A percentile compares a stretch with the other conserved stretches of the same genome.
Evolutionary conservation across 257 asterid genomes (phyloP).

Genomic region (Lantana camara): DNA sequence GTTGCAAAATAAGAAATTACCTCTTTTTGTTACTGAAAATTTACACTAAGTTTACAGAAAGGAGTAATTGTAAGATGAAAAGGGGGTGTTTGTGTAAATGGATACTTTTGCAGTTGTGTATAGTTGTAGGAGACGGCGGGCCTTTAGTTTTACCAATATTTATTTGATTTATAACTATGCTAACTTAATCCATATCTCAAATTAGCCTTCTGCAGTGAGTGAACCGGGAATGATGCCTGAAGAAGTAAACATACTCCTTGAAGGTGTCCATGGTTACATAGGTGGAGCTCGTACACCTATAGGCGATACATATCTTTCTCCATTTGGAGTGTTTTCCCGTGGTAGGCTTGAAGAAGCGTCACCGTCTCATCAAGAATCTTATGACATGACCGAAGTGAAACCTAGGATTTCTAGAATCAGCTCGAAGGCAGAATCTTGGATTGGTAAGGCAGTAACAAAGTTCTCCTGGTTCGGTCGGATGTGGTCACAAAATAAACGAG

Average conservation of each 20-base stretch:
- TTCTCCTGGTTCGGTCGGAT: constrained; percentile 59
- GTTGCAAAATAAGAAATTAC: too few relatives aligned
- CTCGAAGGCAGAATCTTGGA: too few relatives aligned
- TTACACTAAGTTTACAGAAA: too few relatives aligned
- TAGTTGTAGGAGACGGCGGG: too few relatives aligned
- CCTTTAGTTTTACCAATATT: background rate
- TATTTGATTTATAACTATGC: constrained; percentile 23
- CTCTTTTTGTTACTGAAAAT: too few relatives aligned
- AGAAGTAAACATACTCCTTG: constrained; percentile 53
- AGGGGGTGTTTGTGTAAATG: too few relatives aligned
- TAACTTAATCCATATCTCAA: constrained; percentile 35
- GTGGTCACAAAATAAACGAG: constrained; percentile 68
- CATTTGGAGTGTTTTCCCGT: constrained; percentile 67
- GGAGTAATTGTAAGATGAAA: too few relatives aligned
- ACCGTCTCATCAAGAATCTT: constrained; percentile 52
- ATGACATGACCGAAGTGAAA: constrained; percentile 74
- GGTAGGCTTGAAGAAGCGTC: background rate
- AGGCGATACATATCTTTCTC: constrained; percentile 68
- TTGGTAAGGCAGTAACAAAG: constrained; percentile 51
- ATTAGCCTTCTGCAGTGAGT: constrained; percentile 79
- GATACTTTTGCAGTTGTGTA: too few relatives aligned
- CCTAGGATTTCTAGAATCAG: constrained; percentile 62
- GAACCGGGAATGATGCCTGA: constrained; percentile 68
- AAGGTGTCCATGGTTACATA: constrained; percentile 69
- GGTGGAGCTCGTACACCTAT: constrained; percentile 90